These are phyloP conservation scores for Boletus semigastroideus DNA, from an alignment of 1,284 basidiomycete genomes.

Conservation along the genomic window DNA sequence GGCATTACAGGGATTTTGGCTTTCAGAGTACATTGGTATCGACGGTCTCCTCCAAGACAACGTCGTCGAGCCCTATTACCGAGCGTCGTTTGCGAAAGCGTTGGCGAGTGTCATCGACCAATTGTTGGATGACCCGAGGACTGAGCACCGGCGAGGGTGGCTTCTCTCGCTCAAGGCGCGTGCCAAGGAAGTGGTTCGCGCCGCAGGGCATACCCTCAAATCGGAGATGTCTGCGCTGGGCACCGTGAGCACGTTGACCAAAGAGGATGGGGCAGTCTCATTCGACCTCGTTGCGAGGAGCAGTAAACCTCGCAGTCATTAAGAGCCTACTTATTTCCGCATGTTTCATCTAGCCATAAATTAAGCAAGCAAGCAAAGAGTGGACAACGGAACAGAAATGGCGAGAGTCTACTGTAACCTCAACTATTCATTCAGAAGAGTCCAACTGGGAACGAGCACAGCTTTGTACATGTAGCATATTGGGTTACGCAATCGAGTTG, in stretches of 20 bases:
- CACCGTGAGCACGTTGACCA: constrained; percentile 5
- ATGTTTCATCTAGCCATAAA: constrained; percentile 4
- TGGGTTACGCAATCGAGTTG: constrained; percentile 43
- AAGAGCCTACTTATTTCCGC: constrained; percentile 1
- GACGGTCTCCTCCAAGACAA: constrained; percentile 27
- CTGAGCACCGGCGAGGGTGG: constrained; percentile 14
- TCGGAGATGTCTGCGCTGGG: constrained; percentile 18
- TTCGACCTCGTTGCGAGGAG: constrained; percentile 30
- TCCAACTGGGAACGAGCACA: neutral
- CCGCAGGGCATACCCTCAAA: constrained; percentile 9
- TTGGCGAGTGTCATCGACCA: constrained; percentile 14
- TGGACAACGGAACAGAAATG: neutral
- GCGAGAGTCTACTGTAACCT: constrained; percentile 9
- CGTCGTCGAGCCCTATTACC: constrained; percentile 21
- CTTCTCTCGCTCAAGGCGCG: constrained; percentile 22
- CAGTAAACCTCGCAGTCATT: constrained; percentile 28
- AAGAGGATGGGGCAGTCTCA: constrained; percentile 25
- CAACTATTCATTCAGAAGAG: constrained; percentile 2
- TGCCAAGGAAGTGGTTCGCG: constrained; percentile 17
- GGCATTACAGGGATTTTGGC: constrained; percentile 57
- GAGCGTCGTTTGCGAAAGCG: constrained; percentile 30
- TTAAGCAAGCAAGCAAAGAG: constrained; percentile 10
- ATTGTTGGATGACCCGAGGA: constrained; percentile 22
- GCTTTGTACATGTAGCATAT: neutral
- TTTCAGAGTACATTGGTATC: constrained; percentile 46